Evolutionary conservation across 495 filamentous ascomycete genomes (phyloP).

Genomic region (Staphylotrichum tortipilum): DNA sequence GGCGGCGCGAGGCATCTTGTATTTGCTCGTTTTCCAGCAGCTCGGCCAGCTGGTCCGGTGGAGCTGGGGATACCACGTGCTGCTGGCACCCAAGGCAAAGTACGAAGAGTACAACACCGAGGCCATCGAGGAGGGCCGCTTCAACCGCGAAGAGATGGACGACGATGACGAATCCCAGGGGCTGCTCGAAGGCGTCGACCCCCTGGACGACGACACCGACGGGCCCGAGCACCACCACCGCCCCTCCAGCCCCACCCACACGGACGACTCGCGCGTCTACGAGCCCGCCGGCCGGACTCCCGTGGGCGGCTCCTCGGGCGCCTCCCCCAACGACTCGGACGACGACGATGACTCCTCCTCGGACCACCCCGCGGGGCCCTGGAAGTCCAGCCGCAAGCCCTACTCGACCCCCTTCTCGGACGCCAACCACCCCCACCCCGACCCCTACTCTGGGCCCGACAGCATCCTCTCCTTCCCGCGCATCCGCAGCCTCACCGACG

Average conservation of each 20-base stretch:
- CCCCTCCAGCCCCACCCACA: slow-evolving; percentile 18
- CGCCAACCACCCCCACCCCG: slow-evolving; percentile 1
- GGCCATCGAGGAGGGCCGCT: slow-evolving; percentile 58
- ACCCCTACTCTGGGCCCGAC: slow-evolving; percentile 18
- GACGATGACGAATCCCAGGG: slow-evolving; percentile 22
- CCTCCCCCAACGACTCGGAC: slow-evolving; percentile 36
- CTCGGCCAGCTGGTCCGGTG: slow-evolving; percentile 90
- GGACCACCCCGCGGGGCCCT: too few species aligned
- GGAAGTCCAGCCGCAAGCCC: too few species aligned
- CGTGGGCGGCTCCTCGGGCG: slow-evolving; percentile 29
- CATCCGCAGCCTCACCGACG: slow-evolving; percentile 28
- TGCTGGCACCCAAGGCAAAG: slow-evolving; percentile 71
- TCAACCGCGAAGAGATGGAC: slow-evolving; percentile 49
- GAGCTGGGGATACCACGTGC: slow-evolving; percentile 95
- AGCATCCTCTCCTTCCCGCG: slow-evolving; percentile 39
- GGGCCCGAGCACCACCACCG: slow-evolving; percentile 2
- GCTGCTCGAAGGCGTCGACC: slow-evolving; percentile 21
- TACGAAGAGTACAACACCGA: slow-evolving; percentile 52
- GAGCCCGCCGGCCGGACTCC: slow-evolving; percentile 42
- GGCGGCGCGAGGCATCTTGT: slow-evolving; percentile 85
- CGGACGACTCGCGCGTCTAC: slow-evolving; percentile 34
- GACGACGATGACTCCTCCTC: too few species aligned
- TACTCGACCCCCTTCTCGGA: too few species aligned
- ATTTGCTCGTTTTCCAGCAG: slow-evolving; percentile 95
- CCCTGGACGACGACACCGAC: slow-evolving; percentile 22